phyloP scores from a whole-genome alignment of 768 basidiomycete species.

The Lepiota brunneoincarnata region DNA sequence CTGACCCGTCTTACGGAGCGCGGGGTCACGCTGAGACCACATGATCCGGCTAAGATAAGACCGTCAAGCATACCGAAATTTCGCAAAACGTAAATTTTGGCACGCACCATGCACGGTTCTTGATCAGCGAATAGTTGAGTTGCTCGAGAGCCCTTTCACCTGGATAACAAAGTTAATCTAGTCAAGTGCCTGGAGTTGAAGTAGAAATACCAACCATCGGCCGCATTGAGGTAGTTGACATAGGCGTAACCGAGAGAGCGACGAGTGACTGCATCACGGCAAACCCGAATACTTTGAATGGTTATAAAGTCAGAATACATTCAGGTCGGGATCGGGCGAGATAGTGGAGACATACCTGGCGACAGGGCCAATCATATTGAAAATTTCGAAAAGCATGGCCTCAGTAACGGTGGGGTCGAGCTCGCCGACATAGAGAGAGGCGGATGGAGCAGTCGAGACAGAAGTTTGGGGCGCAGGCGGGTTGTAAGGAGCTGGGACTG shows the following conservation, averaged over 20 bases:
- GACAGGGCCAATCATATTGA: conserved; percentile 99
- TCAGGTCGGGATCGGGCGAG: conserved; percentile 8
- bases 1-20: conserved; percentile 98
- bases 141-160: conserved; percentile 98
- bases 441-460: conserved; percentile 69
- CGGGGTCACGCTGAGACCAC: conserved; percentile 99
- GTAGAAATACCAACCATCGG: conserved; percentile 65
- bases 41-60: conserved; percentile 82
- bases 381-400: conserved; percentile 99
- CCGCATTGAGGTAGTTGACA: conserved; percentile 96
- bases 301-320: conserved; percentile 8
- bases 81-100: conserved; percentile 22
- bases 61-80: conserved; percentile 12
- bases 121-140: conserved; percentile 99
- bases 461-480: conserved; percentile 54
- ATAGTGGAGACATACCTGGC: conserved; percentile 64
- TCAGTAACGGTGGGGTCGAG: conserved; percentile 97
- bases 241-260: conserved; percentile 99
- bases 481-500: conserved; percentile 53
- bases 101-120: conserved; percentile 87
- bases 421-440: conserved; percentile 98
- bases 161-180: conserved; percentile 25
- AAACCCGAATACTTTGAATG: conserved; percentile 85
- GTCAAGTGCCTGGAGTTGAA: neutral
- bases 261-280: conserved; percentile 99